A percentile compares a stretch with the other conserved stretches of the same genome.
Evolutionary conservation across 768 basidiomycete species (phyloP).

Genomic region (Kondoa malvinella): DNA sequence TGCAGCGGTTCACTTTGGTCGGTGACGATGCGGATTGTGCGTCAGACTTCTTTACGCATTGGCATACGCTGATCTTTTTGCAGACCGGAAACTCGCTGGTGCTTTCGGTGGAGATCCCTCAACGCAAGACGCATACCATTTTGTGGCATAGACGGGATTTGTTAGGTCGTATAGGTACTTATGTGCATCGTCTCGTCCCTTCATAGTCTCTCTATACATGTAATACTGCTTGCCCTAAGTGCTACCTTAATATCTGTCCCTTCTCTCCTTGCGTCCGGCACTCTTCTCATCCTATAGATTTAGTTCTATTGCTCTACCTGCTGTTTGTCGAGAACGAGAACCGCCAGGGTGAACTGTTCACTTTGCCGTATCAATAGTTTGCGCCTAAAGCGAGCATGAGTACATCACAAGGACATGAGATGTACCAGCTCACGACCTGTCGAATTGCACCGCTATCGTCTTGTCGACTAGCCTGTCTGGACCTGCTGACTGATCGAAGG

Average conservation of each 20-base stretch:
- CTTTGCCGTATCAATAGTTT: background rate
- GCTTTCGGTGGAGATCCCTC: background rate
- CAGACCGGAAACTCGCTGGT: background rate
- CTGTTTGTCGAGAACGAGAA: background rate
- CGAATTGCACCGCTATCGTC: background rate
- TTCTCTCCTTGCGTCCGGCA: too few species aligned
- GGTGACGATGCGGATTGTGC: background rate
- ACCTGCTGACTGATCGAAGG: background rate
- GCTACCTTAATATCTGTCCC: too few species aligned
- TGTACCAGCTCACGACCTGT: background rate
- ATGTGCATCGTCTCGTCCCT: background rate
- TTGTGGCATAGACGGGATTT: background rate
- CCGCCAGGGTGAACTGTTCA: background rate
- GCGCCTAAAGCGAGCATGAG: background rate
- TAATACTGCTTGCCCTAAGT: too few species aligned
- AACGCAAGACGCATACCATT: background rate
- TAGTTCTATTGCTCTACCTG: background rate
- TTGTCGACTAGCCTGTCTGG: background rate
- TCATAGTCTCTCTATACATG: too few species aligned
- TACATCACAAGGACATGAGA: background rate
- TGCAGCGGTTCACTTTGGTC: background rate
- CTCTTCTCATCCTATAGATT: too few species aligned
- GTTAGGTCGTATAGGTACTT: background rate
- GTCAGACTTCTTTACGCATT: background rate
- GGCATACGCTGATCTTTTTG: background rate